A percentile compares a stretch with the other conserved stretches of the same genome.
Conservation (phyloP, 2,329 filamentous ascomycete species). For the Phyllosticta paracitricarpa region DNA sequence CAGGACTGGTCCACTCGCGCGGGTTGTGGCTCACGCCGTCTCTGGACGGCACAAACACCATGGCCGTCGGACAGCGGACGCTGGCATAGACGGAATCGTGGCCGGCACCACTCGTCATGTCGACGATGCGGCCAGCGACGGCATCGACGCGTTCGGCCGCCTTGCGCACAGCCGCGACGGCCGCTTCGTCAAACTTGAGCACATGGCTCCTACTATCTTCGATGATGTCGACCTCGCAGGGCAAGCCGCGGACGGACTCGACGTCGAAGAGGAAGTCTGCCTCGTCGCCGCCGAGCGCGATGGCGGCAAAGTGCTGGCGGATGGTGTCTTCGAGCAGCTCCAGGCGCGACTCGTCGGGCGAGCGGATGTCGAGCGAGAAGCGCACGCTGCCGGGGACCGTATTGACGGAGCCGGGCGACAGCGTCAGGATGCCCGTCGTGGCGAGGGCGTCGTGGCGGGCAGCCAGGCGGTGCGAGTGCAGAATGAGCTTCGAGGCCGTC, state of each 20-base stretch:
- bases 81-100: constrained; percentile 45
- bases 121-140: constrained; percentile 48
- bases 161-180: constrained; percentile 53
- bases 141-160: constrained; percentile 43
- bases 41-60: constrained; percentile 30
- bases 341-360: constrained; percentile 46
- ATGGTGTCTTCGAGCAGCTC: constrained; percentile 48
- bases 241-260: constrained; percentile 44
- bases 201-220: constrained; percentile 54
- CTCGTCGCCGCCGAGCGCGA: constrained; percentile 32
- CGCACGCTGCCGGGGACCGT: constrained; percentile 60
- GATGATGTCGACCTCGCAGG: constrained; percentile 47
- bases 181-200: constrained; percentile 56
- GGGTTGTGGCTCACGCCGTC: constrained; percentile 32
- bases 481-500: constrained; percentile 56
- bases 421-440: constrained; percentile 58
- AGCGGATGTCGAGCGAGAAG: constrained; percentile 60
- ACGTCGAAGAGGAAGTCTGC: constrained; percentile 15
- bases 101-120: constrained; percentile 55
- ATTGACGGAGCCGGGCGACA: constrained; percentile 60
- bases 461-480: constrained; percentile 55
- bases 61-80: constrained; percentile 33
- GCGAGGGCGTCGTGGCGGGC: constrained; percentile 51
- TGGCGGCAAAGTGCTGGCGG: constrained; percentile 46
- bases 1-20: constrained; percentile 24